Conservation (phyloP, 345 rosid species). For the Psidium guajava region DNA sequence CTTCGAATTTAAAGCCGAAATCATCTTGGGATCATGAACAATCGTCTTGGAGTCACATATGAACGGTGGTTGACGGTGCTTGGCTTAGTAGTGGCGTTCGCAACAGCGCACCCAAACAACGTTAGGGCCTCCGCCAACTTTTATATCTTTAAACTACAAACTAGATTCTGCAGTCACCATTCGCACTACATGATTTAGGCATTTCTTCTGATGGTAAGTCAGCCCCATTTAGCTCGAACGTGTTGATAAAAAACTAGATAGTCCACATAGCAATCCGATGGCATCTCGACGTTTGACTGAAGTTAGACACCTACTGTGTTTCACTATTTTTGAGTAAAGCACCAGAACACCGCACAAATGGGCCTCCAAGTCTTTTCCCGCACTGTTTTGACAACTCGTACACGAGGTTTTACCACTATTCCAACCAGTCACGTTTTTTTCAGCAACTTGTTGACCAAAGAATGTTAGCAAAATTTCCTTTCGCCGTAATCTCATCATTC, state of each 20-base stretch:
- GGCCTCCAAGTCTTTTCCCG: not conserved
- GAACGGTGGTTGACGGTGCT: no score
- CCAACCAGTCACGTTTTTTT: no score
- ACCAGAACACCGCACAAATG: not conserved
- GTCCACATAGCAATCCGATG: slow-evolving; percentile 44
- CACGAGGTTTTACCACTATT: not conserved
- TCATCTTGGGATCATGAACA: no score
- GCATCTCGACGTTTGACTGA: slow-evolving; percentile 41
- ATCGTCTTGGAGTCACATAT: no score
- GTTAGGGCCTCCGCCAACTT: slow-evolving; percentile 71
- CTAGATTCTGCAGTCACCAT: slow-evolving; percentile 88
- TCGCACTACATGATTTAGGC: slow-evolving; percentile 70
- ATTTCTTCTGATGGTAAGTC: slow-evolving; percentile 86
- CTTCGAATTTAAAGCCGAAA: no score
- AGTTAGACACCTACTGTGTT: not conserved
- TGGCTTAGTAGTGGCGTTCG: no score
- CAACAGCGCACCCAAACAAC: no score
- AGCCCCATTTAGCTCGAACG: slow-evolving; percentile 38
- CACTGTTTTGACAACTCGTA: not conserved
- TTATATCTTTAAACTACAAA: slow-evolving; percentile 82
- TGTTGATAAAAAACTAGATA: slow-evolving; percentile 25
- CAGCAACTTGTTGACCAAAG: no score
- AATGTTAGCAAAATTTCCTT: no score
- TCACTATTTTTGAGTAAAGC: slow-evolving; percentile 7
- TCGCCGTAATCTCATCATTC: no score